A percentile compares a stretch with the other conserved stretches of the same genome.
These are phyloP conservation scores for Dichotomopilus funicola DNA, from an alignment of 2,329 filamentous ascomycete species.

Conservation along the genomic window DNA sequence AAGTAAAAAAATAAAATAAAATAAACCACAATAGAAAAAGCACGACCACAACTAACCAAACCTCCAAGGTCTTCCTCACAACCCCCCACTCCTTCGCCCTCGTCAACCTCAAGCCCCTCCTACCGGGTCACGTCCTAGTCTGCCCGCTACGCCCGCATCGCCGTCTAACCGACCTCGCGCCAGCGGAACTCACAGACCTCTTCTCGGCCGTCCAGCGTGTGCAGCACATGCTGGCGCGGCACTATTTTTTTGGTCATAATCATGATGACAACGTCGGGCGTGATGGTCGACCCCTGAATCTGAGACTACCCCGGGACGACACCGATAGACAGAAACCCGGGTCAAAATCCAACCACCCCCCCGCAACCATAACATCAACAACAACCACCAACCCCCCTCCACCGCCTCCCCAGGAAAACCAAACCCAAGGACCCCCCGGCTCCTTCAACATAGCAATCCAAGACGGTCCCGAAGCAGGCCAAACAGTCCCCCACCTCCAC, in stretches of 20 bases:
- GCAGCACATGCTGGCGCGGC: slow-evolving; percentile 62
- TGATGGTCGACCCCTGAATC: no score
- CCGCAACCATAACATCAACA: slow-evolving; percentile 31
- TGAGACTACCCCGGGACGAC: no score
- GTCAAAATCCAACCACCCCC: background rate
- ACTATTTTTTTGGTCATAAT: slow-evolving; percentile 40
- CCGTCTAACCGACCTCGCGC: slow-evolving; percentile 67
- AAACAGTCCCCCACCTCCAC: slow-evolving; percentile 91
- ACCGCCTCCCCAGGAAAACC: slow-evolving; percentile 11
- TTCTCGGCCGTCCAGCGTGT: slow-evolving; percentile 82
- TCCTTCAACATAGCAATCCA: slow-evolving; percentile 94
- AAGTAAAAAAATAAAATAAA: no score
- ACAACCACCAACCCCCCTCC: slow-evolving; percentile 31
- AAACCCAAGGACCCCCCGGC: slow-evolving; percentile 34
- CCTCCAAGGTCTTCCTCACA: slow-evolving; percentile 78
- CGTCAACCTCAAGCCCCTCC: slow-evolving; percentile 90
- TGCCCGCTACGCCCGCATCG: slow-evolving; percentile 65
- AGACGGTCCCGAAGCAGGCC: slow-evolving; percentile 81
- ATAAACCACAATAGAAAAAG: no score
- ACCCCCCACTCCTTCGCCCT: slow-evolving; percentile 77
- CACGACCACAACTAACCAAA: background rate
- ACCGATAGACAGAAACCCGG: no score
- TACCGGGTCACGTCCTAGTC: slow-evolving; percentile 88
- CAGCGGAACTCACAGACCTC: slow-evolving; percentile 69
- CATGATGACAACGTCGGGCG: no score